These are phyloP conservation scores for Geranium brycei DNA, from an alignment of 345 rosid species.

Conservation along the genomic window DNA sequence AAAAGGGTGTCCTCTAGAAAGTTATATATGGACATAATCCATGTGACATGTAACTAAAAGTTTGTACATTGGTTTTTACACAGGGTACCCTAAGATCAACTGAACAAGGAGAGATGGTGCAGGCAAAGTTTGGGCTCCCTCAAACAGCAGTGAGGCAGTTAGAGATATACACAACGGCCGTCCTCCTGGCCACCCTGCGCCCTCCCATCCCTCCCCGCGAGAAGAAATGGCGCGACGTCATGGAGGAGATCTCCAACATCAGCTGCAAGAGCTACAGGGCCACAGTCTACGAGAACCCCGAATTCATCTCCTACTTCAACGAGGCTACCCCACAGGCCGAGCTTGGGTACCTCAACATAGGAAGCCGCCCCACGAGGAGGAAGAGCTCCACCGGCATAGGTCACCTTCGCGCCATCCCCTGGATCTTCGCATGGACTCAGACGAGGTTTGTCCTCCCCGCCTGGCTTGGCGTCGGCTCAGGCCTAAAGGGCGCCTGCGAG, in stretches of 20 bases:
- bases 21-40: too few species aligned
- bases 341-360: constrained; percentile 87
- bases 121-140: constrained; percentile 93
- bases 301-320: constrained; percentile 77
- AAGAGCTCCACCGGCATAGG: constrained; percentile 83
- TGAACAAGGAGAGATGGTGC: constrained; percentile 99
- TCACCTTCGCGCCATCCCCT: constrained; percentile 93
- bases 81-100: constrained; percentile 93
- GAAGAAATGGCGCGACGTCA: constrained; percentile 78
- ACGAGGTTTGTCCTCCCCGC: constrained; percentile 97
- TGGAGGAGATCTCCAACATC: constrained; percentile 87
- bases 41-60: too few species aligned
- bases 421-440: constrained; percentile 98
- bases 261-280: constrained; percentile 63
- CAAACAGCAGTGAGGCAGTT: constrained; percentile 83
- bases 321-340: constrained; percentile 99
- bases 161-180: constrained; percentile 94
- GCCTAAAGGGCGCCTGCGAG: constrained; percentile 65
- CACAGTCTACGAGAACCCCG: constrained; percentile 83
- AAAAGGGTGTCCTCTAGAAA: too few species aligned
- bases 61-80: too few species aligned
- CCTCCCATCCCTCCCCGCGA: constrained; percentile 92
- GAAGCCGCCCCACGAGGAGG: constrained; percentile 86
- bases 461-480: constrained; percentile 96
- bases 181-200: constrained; percentile 69